Conservation (phyloP, 768 basidiomycete genomes). For the Xerocomus potaroensis region DNA sequence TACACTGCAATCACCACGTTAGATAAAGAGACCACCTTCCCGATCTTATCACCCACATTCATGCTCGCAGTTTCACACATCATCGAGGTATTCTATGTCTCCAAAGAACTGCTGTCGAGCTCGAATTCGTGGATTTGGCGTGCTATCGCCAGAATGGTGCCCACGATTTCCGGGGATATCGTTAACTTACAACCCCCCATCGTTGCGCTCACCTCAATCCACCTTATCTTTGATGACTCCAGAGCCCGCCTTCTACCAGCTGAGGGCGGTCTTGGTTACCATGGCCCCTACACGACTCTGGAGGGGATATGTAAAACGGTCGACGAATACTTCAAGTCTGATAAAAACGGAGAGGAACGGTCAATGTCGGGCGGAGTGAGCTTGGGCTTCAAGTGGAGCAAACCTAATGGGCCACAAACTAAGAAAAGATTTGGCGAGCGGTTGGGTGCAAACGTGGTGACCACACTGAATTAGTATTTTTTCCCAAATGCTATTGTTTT, state of each 20-base stretch:
- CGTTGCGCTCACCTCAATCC: conserved; percentile 49
- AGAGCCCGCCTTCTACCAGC: conserved; percentile 50
- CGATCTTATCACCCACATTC: conserved; percentile 50
- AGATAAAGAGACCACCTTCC: conserved; percentile 55
- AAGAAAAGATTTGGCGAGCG: conserved; percentile 26
- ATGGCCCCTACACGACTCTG: conserved; percentile 53
- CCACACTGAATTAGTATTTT: conserved; percentile 17
- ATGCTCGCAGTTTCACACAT: conserved; percentile 62
- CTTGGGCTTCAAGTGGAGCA: conserved; percentile 34
- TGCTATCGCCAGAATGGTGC: conserved; percentile 37
- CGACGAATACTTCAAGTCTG: conserved; percentile 41
- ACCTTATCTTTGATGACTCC: conserved; percentile 64
- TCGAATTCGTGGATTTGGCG: conserved; percentile 27
- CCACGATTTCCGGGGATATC: conserved; percentile 44
- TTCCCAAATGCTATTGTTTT: background rate
- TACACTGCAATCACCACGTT: conserved; percentile 53
- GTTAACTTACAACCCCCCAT: conserved; percentile 57
- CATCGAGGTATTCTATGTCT: conserved; percentile 53
- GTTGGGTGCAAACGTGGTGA: conserved; percentile 13
- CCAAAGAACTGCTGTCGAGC: conserved; percentile 38
- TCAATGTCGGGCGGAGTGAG: conserved; percentile 44
- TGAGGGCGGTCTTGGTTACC: conserved; percentile 62
- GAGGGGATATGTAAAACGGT: conserved; percentile 56
- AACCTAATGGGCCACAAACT: conserved; percentile 27
- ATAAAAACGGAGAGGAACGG: conserved; percentile 35